Percentiles rank a stretch among this genome's conserved stretches.
phyloP scores from a whole-genome alignment of 2,329 filamentous ascomycete species.

The Monilinia vaccinii-corymbosi region DNA sequence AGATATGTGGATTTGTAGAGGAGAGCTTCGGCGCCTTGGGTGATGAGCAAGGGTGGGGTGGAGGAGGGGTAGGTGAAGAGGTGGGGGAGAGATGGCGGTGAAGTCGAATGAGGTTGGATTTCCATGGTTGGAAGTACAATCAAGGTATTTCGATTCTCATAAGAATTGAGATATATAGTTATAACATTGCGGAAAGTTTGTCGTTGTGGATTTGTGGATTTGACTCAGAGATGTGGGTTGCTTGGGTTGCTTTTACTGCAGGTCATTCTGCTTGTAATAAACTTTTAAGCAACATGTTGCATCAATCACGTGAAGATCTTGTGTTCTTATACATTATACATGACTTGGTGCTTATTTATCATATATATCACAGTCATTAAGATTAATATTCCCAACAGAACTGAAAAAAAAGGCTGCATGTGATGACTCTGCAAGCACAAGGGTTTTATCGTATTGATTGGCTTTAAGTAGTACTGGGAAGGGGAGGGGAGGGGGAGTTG shows the following conservation, averaged over 20 bases:
- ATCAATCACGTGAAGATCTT: no score
- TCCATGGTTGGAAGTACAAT: background rate
- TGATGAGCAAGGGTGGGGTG: slow-evolving; percentile 58
- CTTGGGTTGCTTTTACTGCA: slow-evolving; percentile 2
- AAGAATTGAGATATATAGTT: no score
- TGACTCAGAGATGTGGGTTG: background rate
- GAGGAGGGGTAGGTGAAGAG: slow-evolving; percentile 43
- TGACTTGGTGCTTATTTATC: no score
- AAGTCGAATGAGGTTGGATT: background rate
- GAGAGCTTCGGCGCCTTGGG: slow-evolving; percentile 92
- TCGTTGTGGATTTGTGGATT: background rate
- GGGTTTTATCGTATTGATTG: slow-evolving; percentile 6
- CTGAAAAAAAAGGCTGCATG: background rate
- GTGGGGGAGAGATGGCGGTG: slow-evolving; percentile 18
- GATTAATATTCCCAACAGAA: no score
- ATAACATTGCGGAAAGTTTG: background rate
- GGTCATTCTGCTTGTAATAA: background rate
- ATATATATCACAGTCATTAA: background rate
- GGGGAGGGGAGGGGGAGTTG: background rate
- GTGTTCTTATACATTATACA: no score
- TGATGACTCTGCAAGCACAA: slow-evolving; percentile 16
- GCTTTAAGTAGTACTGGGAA: background rate
- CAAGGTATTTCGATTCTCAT: no score
- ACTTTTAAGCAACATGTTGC: no score
- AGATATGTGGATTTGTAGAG: slow-evolving; percentile 85